These are phyloP conservation scores for Lecanicillium sp. DNA, from an alignment of 2,329 filamentous ascomycete species.

Conservation along the genomic window DNA sequence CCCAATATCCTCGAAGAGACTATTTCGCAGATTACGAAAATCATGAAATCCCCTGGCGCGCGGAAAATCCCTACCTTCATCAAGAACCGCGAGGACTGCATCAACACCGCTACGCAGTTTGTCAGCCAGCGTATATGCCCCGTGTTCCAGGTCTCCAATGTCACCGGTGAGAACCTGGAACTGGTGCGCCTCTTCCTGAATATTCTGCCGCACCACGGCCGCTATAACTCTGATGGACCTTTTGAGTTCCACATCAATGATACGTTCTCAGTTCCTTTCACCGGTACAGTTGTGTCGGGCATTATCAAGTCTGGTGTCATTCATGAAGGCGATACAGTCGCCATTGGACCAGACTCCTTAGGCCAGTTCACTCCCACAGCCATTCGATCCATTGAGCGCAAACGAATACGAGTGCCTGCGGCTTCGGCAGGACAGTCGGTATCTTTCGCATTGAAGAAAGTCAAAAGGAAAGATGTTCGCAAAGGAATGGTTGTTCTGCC, in stretches of 20 bases:
- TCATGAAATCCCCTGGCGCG: slow-evolving; percentile 87
- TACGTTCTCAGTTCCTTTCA: slow-evolving; percentile 95
- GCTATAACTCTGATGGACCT: slow-evolving; percentile 79
- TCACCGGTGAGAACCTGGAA: slow-evolving; percentile 85
- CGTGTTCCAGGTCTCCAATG: slow-evolving; percentile 96
- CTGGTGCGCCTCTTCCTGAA: slow-evolving; percentile 90
- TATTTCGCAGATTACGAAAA: slow-evolving; percentile 81
- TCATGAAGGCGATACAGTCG: slow-evolving; percentile 81
- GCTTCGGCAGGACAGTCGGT: slow-evolving; percentile 89
- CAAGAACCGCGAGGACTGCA: slow-evolving; percentile 81
- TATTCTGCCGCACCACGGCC: slow-evolving; percentile 87
- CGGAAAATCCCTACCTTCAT: slow-evolving; percentile 95
- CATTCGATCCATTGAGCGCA: slow-evolving; percentile 89
- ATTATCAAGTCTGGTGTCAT: slow-evolving; percentile 84
- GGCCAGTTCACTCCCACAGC: slow-evolving; percentile 84
- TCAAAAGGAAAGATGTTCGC: slow-evolving; percentile 83
- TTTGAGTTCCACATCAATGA: slow-evolving; percentile 97
- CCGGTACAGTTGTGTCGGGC: slow-evolving; percentile 91
- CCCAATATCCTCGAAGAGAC: slow-evolving; percentile 93
- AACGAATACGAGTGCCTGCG: slow-evolving; percentile 80
- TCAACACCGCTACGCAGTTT: slow-evolving; percentile 93
- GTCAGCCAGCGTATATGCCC: slow-evolving; percentile 93
- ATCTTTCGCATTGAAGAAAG: slow-evolving; percentile 80
- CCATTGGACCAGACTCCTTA: slow-evolving; percentile 83
- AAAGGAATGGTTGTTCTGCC: slow-evolving; percentile 98